Base-by-base conservation (phyloP, 2,329 filamentous ascomycete genomes). In the Diaporthe amygdali region DNA sequence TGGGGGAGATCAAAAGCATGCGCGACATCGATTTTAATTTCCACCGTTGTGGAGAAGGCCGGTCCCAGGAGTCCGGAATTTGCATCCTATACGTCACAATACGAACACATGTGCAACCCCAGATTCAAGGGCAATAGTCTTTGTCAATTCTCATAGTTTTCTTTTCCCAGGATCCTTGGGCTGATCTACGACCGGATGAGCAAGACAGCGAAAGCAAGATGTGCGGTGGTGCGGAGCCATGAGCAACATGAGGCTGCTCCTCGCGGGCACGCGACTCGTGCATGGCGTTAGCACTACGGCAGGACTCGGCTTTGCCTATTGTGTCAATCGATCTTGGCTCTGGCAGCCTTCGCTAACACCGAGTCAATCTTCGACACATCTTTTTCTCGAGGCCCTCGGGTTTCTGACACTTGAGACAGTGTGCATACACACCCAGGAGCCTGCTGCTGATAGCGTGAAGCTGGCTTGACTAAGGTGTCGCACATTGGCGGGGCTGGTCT, bases 201-300 rank as follows among this genome's bases (percentile, higher is more conserved):
- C 56, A 20, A 44, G 20, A 27, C 22, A 63, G 56, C 56, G 56
- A 63, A 34, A 63, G 56, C 56, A 63, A 47, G 41, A 63, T 47
- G 56, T 34, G 56, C 56, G 46, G 41, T 63, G 12, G 17, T 34
- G 39, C 39, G 39, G 41, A 41, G 44, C 41, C 27, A 1, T 25
- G 41, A 34, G 41, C 20, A 47, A 30, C 20, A 9, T 46, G 56
- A 46, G 56, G 59, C 59, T 63, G 41, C 59, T 25, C 27, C 25
- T 47, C 2, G 59, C 27, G 59, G 59, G 59, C 59, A 34, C 59
- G 39, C 59, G 59, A 63, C 59, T 63, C 59, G n/a, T 63, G 59
- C 59, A 30, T 63, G 59, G 59, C 59, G 30, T 27, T 22, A 47
- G 41, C 30, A 32, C 56, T 39, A 20, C 39, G 56, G 56, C 56